Conservation (phyloP, 495 filamentous ascomycete species). For the Gamarada debralockiae region DNA sequence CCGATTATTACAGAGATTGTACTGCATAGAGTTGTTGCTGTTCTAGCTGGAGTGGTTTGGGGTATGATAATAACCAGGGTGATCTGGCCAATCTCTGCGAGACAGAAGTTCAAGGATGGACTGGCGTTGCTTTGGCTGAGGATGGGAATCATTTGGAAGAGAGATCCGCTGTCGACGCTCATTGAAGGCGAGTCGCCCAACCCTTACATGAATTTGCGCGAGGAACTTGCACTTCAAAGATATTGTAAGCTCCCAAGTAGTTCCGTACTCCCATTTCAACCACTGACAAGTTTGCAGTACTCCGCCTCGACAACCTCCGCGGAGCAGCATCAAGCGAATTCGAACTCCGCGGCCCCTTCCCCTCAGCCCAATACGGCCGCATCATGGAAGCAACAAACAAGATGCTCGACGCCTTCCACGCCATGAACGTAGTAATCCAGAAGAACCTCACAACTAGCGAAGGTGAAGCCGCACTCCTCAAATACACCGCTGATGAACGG, state of each 20-base stretch:
- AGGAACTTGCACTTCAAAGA: constrained; percentile 64
- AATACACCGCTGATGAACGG: constrained; percentile 76
- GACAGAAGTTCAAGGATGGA: constrained; percentile 80
- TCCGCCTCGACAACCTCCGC: constrained; percentile 67
- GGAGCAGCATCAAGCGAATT: constrained; percentile 75
- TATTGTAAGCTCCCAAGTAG: constrained; percentile 29
- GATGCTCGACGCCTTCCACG: constrained; percentile 89
- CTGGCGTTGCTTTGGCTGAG: constrained; percentile 83
- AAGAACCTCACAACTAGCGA: constrained; percentile 73
- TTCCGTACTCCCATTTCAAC: not conserved
- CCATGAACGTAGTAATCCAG: constrained; percentile 88
- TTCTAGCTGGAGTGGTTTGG: constrained; percentile 85
- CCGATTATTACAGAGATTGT: constrained; percentile 86
- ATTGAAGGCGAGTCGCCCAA: constrained; percentile 49
- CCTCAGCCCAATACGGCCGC: constrained; percentile 59
- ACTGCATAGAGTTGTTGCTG: constrained; percentile 85
- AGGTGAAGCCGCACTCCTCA: constrained; percentile 74
- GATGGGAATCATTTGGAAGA: constrained; percentile 94
- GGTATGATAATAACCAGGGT: constrained; percentile 84
- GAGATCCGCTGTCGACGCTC: constrained; percentile 80
- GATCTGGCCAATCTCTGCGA: constrained; percentile 90
- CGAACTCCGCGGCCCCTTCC: constrained; percentile 80
- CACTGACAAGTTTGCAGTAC: constrained; percentile 38
- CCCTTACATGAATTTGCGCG: constrained; percentile 75
- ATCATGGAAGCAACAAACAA: constrained; percentile 75